Base-by-base conservation (phyloP, 1,139 yeast species). In the Hansenula anomala region DNA sequence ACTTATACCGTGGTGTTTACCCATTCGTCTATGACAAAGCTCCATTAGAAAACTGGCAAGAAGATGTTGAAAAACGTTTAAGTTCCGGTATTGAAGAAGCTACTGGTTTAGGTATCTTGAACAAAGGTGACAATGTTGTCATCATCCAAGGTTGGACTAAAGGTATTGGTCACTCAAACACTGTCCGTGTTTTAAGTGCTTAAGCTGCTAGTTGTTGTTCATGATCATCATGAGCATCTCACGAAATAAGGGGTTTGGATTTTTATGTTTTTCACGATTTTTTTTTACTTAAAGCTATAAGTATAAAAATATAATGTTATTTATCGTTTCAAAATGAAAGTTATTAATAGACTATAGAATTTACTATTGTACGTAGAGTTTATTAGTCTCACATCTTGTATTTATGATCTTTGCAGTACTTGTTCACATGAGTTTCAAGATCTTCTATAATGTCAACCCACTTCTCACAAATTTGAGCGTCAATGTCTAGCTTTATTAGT, bases 131-230 rank as follows among this genome's bases (percentile, higher is more conserved):
- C 66, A 74, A 86, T 45, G 85, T 89, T 59, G 89, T 92, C 55
- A 87, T 96, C 61, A 85, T 92, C 64, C 98, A 92, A 78, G 98
- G 98, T 66, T 92, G 96, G 95, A 87, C 96, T 62, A 86, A 94
- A 67, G 98, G 98, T 71, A 77, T 90, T 51, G 99, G 98, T 64
- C 96, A 92, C 80, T 86, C 98, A 62, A 92, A 92, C 84, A 92
- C 98, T 51, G 80, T 92, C 69, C 92, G 97, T 78, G 67, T 74
- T 52, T 56, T 72, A 51, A 53, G 61, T 49, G 75, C 71, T 55
- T 71, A 61, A 59, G n/a, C n/a, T n/a, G n/a, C n/a, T n/a, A n/a
- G n/a, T n/a, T n/a, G n/a, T n/a, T n/a, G n/a, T n/a, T n/a, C n/a
- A n/a, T n/a, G n/a, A n/a, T n/a, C n/a, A n/a, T n/a, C n/a, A n/a